phyloP scores from a whole-genome alignment of 164 flowering plant species.

The Protea cynaroides region DNA sequence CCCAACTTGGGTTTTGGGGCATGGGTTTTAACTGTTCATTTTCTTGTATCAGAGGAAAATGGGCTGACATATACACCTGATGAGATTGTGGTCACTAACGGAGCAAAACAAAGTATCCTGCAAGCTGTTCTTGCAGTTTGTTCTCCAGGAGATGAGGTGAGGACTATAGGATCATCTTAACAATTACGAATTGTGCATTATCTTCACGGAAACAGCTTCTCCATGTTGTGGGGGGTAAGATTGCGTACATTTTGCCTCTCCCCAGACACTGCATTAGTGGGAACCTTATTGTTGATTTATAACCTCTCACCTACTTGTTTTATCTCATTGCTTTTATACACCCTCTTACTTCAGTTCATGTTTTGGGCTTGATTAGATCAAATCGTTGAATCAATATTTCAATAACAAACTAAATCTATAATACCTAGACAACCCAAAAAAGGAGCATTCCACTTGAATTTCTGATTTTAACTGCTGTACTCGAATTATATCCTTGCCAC shows the following conservation, averaged over 20 bases:
- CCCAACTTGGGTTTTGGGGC: neutral
- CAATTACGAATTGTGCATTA: neutral
- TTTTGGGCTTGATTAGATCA: neutral
- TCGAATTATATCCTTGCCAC: no score
- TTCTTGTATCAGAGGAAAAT: conserved; percentile 68
- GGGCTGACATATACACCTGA: conserved; percentile 79
- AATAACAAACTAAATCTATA: no score
- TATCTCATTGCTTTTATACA: conserved; percentile 5
- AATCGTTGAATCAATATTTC: neutral
- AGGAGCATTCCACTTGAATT: no score
- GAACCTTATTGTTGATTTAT: no score
- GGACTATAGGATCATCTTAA: neutral
- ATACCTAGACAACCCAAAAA: no score
- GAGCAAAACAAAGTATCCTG: conserved; percentile 80
- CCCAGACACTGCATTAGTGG: neutral
- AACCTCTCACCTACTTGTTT: neutral
- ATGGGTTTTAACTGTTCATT: neutral
- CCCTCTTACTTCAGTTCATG: neutral
- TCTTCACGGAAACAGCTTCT: no score
- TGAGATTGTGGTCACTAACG: conserved; percentile 88
- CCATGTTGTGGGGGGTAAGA: no score
- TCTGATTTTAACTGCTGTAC: no score
- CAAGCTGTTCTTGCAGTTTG: conserved; percentile 91
- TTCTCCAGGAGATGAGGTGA: conserved; percentile 96
- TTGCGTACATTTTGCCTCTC: no score